Evolutionary conservation across 352 stramenopile genomes (phyloP).

Genomic region (Phytophthora aleatoria): DNA sequence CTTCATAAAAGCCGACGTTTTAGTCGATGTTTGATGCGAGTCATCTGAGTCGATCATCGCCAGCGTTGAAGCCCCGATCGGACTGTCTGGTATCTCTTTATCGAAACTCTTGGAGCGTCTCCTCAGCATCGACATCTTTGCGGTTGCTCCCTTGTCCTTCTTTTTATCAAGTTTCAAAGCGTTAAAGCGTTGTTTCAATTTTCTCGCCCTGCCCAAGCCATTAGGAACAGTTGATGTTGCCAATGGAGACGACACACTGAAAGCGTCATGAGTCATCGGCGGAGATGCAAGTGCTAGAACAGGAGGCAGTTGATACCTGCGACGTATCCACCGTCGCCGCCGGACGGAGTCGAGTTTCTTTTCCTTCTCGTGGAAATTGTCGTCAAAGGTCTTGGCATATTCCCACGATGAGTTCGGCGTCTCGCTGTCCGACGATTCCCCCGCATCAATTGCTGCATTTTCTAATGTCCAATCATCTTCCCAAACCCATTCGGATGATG

Average conservation of each 20-base stretch:
- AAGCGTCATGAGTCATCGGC: constrained; percentile 17
- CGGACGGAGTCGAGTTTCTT: constrained; percentile 78
- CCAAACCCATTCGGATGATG: constrained; percentile 84
- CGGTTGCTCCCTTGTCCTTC: constrained; percentile 31
- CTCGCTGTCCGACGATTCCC: constrained; percentile 35
- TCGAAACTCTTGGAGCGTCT: constrained; percentile 51
- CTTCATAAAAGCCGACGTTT: constrained; percentile 34
- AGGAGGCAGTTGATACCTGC: constrained; percentile 57
- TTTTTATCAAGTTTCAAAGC: constrained; percentile 39
- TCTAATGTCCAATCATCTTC: constrained; percentile 77
- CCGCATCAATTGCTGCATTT: constrained; percentile 27
- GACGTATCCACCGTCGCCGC: constrained; percentile 66
- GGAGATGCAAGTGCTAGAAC: constrained; percentile 41
- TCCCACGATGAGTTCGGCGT: constrained; percentile 48
- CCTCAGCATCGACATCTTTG: constrained; percentile 39
- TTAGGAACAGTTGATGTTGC: constrained; percentile 25
- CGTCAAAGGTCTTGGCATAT: constrained; percentile 75
- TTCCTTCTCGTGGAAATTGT: constrained; percentile 76
- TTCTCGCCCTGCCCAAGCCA: constrained; percentile 40
- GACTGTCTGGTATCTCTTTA: constrained; percentile 39
- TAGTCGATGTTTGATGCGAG: constrained; percentile 17
- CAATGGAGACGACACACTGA: constrained; percentile 26
- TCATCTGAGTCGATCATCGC: constrained; percentile 28
- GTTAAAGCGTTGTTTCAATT: constrained; percentile 49
- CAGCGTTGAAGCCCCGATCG: constrained; percentile 29